Conservation (phyloP, 306 rosid species). For the Castanea crenata region DNA sequence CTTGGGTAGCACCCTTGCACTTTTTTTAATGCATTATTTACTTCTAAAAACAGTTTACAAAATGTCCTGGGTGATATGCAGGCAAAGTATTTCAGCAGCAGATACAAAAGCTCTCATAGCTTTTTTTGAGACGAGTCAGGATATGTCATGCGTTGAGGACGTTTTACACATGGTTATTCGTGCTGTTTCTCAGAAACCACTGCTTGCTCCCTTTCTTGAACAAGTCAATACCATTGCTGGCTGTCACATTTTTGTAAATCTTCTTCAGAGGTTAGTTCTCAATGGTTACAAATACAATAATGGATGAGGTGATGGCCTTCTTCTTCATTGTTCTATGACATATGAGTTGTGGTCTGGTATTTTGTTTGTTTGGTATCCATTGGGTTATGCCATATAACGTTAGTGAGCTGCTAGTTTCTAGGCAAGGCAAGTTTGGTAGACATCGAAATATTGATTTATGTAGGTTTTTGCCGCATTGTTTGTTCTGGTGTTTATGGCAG, state of each 20-base stretch:
- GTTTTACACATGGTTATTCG: conserved; percentile 95
- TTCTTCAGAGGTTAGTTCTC: conserved; percentile 77
- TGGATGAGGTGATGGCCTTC: conserved; percentile 1
- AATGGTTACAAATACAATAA: not conserved
- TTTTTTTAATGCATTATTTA: no score
- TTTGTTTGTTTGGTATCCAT: no score
- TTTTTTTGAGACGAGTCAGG: conserved; percentile 83
- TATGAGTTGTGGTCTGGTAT: no score
- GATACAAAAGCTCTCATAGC: conserved; percentile 88
- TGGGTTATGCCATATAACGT: no score
- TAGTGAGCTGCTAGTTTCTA: no score
- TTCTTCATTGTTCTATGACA: no score
- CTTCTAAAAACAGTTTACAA: no score
- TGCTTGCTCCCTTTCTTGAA: conserved; percentile 85
- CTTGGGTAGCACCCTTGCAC: no score
- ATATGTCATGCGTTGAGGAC: conserved; percentile 91
- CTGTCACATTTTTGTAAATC: conserved; percentile 88
- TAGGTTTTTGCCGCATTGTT: no score
- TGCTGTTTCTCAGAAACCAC: conserved; percentile 75
- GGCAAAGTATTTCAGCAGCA: conserved; percentile 73
- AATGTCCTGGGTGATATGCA: conserved; percentile 30
- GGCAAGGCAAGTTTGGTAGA: no score
- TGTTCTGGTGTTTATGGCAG: no score
- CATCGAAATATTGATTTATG: no score
- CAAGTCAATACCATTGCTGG: conserved; percentile 76